These are phyloP conservation scores for Magnolia changhungtana DNA, from an alignment of 164 flowering plant genomes.

Conservation along the genomic window DNA sequence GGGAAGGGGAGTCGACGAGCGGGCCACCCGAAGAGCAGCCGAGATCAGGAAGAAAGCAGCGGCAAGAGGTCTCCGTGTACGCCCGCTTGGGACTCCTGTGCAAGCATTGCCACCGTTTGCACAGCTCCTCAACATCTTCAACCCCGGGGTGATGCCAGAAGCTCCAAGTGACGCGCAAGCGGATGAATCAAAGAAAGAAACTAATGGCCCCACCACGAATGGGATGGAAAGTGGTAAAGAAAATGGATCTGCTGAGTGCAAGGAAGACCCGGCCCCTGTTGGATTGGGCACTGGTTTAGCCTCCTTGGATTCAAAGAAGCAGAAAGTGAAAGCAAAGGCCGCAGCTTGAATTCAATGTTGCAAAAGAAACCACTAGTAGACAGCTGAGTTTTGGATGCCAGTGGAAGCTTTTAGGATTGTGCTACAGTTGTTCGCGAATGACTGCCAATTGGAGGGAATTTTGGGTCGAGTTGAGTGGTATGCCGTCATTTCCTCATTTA, in stretches of 20 bases:
- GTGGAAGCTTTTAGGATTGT: background rate
- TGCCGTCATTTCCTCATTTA: background rate
- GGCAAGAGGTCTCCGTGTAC: conserved; percentile 66
- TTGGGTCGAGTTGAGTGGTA: background rate
- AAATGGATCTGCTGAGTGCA: conserved; percentile 23
- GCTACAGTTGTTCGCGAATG: background rate
- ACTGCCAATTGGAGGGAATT: background rate
- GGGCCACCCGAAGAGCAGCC: conserved; percentile 87
- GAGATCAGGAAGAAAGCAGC: conserved; percentile 88
- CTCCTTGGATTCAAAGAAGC: conserved; percentile 64
- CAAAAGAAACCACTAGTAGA: background rate
- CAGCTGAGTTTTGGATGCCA: background rate
- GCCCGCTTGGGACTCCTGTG: conserved; percentile 69
- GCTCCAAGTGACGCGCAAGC: conserved; percentile 20
- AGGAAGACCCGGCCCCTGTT: conserved; percentile 53
- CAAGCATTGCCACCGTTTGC: conserved; percentile 63
- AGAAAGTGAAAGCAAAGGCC: conserved; percentile 53
- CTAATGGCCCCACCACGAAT: conserved; percentile 25
- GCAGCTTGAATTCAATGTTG: conserved; percentile 22
- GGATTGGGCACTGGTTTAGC: conserved; percentile 74
- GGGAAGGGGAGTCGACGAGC: conserved; percentile 83
- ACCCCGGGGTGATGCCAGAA: conserved; percentile 53
- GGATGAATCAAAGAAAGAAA: conserved; percentile 33
- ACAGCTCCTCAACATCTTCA: conserved; percentile 65
- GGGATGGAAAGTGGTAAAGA: conserved; percentile 21